These are phyloP conservation scores for Curvularia sp. DNA, from an alignment of 2,329 filamentous ascomycete genomes.

Conservation along the genomic window DNA sequence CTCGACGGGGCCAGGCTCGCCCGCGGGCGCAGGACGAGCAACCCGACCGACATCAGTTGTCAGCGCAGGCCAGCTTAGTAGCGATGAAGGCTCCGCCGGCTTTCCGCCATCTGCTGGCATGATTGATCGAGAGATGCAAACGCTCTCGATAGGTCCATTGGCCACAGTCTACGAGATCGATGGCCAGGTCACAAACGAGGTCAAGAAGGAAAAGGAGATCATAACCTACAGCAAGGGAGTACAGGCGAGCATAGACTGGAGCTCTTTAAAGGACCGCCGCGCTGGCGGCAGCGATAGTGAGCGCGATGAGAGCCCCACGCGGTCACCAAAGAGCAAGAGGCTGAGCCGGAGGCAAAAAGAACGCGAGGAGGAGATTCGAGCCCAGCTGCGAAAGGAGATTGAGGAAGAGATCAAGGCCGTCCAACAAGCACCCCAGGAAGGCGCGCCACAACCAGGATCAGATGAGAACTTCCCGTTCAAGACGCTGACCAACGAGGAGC, in stretches of 20 bases:
- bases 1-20: constrained; percentile 66
- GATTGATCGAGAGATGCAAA: constrained; percentile 64
- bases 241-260: constrained; percentile 83
- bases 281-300: constrained; percentile 63
- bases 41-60: constrained; percentile 88
- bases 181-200: constrained; percentile 75
- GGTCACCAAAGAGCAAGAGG: constrained; percentile 68
- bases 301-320: constrained; percentile 67
- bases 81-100: constrained; percentile 59
- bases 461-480: constrained; percentile 74
- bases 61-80: constrained; percentile 81
- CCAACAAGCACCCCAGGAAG: constrained; percentile 55
- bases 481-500: constrained; percentile 81
- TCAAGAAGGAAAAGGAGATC: constrained; percentile 71
- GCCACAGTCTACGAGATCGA: constrained; percentile 82
- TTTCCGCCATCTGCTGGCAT: constrained; percentile 33
- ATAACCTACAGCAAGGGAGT: constrained; percentile 98
- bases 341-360: constrained; percentile 80
- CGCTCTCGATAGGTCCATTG: constrained; percentile 74
- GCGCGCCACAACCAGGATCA: constrained; percentile 55
- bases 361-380: constrained; percentile 85
- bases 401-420: constrained; percentile 86
- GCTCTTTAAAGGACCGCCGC: constrained; percentile 60
- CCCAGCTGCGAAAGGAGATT: constrained; percentile 85
- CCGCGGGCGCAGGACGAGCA: constrained; percentile 56